Evolutionary conservation across 345 rosid species (phyloP).

Genomic region (Corchorus olitorius): DNA sequence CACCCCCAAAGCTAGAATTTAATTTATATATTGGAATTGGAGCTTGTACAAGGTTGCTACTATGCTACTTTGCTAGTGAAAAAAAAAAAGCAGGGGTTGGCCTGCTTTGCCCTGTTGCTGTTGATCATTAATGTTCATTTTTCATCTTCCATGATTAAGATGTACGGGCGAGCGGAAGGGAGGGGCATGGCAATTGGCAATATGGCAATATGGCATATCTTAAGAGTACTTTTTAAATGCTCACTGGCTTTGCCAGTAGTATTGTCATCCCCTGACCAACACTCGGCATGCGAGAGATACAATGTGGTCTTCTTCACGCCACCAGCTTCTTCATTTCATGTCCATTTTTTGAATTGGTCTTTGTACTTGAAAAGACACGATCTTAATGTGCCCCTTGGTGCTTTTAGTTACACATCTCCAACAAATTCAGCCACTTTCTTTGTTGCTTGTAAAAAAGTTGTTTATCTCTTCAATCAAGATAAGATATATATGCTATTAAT

Average conservation of each 20-base stretch:
- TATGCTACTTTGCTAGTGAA: not conserved
- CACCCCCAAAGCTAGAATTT: not conserved
- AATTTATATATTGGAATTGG: not conserved
- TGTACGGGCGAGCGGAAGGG: not conserved
- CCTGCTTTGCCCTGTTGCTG: not conserved
- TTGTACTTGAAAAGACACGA: not conserved
- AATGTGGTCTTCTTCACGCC: slow-evolving; percentile 1
- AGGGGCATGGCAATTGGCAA: no score
- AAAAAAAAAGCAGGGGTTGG: not conserved
- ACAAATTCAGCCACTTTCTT: not conserved
- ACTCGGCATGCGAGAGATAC: not conserved
- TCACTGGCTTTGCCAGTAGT: not conserved
- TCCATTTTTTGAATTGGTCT: not conserved
- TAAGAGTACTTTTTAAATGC: not conserved
- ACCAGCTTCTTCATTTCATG: not conserved
- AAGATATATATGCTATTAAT: no score
- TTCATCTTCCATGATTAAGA: not conserved
- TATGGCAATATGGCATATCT: not conserved
- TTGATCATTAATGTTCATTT: not conserved
- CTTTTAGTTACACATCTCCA: not conserved
- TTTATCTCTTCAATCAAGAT: no score
- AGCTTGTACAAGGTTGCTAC: not conserved
- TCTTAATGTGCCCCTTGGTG: not conserved
- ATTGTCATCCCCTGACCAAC: not conserved
- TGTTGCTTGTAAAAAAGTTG: not conserved